These are phyloP conservation scores for Phyllosticta paracitricarpa DNA, from an alignment of 2,329 filamentous ascomycete genomes.

Conservation along the genomic window DNA sequence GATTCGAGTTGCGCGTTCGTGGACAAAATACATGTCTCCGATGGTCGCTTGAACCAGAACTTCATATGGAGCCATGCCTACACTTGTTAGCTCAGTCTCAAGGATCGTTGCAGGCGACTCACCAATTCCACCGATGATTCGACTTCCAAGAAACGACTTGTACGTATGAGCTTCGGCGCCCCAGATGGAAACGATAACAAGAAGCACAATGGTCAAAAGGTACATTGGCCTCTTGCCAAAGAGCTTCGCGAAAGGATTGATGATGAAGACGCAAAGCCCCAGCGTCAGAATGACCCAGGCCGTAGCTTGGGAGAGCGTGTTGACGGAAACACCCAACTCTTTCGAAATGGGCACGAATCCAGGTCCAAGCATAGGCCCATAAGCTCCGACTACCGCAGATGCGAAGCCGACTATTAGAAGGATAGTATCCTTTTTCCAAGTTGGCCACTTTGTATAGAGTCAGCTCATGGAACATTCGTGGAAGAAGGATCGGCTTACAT, in stretches of 20 bases:
- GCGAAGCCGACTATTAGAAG: slow-evolving; percentile 46
- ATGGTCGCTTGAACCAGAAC: slow-evolving; percentile 44
- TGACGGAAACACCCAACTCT: slow-evolving; percentile 35
- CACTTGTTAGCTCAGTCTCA: not conserved
- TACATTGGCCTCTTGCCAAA: slow-evolving; percentile 43
- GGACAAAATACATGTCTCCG: slow-evolving; percentile 36
- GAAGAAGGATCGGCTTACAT: slow-evolving; percentile 22
- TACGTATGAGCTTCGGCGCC: slow-evolving; percentile 35
- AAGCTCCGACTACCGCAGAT: slow-evolving; percentile 41
- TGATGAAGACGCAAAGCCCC: slow-evolving; percentile 40
- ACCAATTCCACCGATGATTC: slow-evolving; percentile 37
- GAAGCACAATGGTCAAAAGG: slow-evolving; percentile 36
- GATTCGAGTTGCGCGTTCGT: slow-evolving; percentile 32
- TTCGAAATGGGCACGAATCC: slow-evolving; percentile 39
- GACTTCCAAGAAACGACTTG: slow-evolving; percentile 36
- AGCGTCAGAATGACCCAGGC: slow-evolving; percentile 42
- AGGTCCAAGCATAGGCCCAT: slow-evolving; percentile 42
- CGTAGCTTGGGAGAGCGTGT: slow-evolving; percentile 35
- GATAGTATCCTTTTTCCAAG: slow-evolving; percentile 70
- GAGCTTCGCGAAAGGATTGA: slow-evolving; percentile 43
- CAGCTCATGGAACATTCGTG: not conserved
- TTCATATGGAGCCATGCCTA: slow-evolving; percentile 41
- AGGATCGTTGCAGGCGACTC: not conserved
- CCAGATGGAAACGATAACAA: slow-evolving; percentile 42
- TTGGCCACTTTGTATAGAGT: slow-evolving; percentile 48